Conservation (phyloP, 2,329 filamentous ascomycete genomes). For the Talaromyces sp. region DNA sequence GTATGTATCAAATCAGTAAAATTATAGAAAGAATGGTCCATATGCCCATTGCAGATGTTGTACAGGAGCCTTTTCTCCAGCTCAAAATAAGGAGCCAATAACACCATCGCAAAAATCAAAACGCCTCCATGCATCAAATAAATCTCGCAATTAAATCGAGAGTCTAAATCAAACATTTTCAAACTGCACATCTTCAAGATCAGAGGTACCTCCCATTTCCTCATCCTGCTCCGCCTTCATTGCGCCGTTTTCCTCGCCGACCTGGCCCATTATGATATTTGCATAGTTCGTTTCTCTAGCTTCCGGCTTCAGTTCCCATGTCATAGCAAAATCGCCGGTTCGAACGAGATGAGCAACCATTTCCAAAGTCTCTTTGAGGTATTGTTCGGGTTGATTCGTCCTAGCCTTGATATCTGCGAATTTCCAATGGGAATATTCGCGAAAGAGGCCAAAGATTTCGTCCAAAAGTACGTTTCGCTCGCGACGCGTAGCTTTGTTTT, state of each 20-base stretch:
- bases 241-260: slow-evolving; percentile 54
- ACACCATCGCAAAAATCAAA: background rate
- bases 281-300: slow-evolving; percentile 57
- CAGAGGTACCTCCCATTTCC: slow-evolving; percentile 52
- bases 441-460: slow-evolving; percentile 78
- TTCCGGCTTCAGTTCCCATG: slow-evolving; percentile 76
- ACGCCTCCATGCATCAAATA: slow-evolving; percentile 15
- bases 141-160: background rate
- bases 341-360: slow-evolving; percentile 80
- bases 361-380: slow-evolving; percentile 79
- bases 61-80: background rate
- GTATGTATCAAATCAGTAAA: background rate
- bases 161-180: slow-evolving; percentile 63
- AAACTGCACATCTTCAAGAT: slow-evolving; percentile 70
- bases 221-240: slow-evolving; percentile 35
- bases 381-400: slow-evolving; percentile 87
- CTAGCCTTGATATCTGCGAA: slow-evolving; percentile 77
- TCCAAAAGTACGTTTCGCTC: slow-evolving; percentile 85
- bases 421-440: slow-evolving; percentile 87
- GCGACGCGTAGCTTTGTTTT: slow-evolving; percentile 87
- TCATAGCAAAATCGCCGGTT: slow-evolving; percentile 78
- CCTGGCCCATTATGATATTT: slow-evolving; percentile 43
- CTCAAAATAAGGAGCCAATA: background rate
- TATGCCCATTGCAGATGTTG: background rate
- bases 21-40: background rate